phyloP scores from a whole-genome alignment of 1,284 basidiomycete species.

The Hymenochaete sp. region DNA sequence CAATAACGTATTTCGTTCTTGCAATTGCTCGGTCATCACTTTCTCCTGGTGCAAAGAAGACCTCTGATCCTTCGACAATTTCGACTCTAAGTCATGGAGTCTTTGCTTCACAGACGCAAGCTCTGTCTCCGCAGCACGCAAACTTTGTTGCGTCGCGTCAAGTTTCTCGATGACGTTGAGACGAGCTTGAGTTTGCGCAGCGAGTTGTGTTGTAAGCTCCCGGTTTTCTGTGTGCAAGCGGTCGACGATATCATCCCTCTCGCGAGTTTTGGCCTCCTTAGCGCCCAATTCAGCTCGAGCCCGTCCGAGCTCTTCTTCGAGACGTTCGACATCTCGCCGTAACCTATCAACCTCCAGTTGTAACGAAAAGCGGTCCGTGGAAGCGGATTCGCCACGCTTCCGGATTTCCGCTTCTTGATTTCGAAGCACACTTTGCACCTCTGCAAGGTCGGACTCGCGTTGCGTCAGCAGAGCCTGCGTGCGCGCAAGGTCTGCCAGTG shows the following conservation, averaged over 20 bases:
- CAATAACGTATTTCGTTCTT: constrained; percentile 86
- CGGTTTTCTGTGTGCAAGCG: constrained; percentile 71
- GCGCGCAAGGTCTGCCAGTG: constrained; percentile 53
- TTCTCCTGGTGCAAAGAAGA: constrained; percentile 62
- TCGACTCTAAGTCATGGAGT: constrained; percentile 69
- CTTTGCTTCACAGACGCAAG: constrained; percentile 46
- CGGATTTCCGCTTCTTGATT: constrained; percentile 58
- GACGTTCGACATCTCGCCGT: constrained; percentile 73
- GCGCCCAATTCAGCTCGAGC: constrained; percentile 67
- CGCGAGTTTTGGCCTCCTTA: constrained; percentile 53
- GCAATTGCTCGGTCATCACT: constrained; percentile 83
- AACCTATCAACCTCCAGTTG: constrained; percentile 88
- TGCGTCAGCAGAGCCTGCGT: constrained; percentile 53
- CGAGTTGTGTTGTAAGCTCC: constrained; percentile 67
- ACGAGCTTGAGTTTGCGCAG: constrained; percentile 76
- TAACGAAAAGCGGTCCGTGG: constrained; percentile 77
- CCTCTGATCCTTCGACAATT: constrained; percentile 79
- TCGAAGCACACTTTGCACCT: constrained; percentile 68
- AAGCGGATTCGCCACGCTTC: constrained; percentile 72
- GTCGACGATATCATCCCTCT: constrained; percentile 64
- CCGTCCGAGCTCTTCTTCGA: constrained; percentile 74
- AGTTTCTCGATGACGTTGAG: constrained; percentile 82
- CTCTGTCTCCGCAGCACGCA: constrained; percentile 64
- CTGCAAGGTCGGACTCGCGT: constrained; percentile 64
- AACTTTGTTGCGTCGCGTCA: constrained; percentile 52